phyloP scores from a whole-genome alignment of 805 yeast species.

The Jamesozyma rosinii region DNA sequence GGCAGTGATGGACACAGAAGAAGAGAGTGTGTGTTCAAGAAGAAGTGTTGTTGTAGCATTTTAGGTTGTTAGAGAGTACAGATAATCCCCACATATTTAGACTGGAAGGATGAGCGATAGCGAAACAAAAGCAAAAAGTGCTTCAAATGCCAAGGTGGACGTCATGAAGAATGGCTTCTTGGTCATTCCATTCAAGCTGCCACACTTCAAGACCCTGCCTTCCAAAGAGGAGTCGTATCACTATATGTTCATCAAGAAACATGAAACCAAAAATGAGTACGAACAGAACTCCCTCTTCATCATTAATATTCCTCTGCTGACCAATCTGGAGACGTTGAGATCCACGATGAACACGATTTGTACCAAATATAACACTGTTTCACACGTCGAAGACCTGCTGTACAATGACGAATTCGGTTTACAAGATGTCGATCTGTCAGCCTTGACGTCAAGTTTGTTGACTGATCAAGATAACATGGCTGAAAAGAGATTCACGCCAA shows the following conservation, averaged over 20 bases:
- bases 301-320: slow-evolving; percentile 63
- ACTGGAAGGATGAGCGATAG: neutral
- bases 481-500: slow-evolving; percentile 45
- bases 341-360: slow-evolving; percentile 50
- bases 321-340: slow-evolving; percentile 45
- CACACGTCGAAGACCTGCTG: slow-evolving; percentile 47
- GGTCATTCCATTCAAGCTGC: slow-evolving; percentile 28
- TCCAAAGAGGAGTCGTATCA: slow-evolving; percentile 32
- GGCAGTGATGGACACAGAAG: too few relatives aligned
- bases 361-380: slow-evolving; percentile 36
- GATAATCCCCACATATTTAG: neutral
- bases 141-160: slow-evolving; percentile 6
- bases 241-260: slow-evolving; percentile 59
- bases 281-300: slow-evolving; percentile 55
- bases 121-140: neutral
- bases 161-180: slow-evolving; percentile 31
- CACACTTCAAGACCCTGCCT: slow-evolving; percentile 4
- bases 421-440: slow-evolving; percentile 43
- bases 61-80: neutral
- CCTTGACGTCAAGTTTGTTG: slow-evolving; percentile 49
- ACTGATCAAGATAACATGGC: slow-evolving; percentile 25
- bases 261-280: slow-evolving; percentile 37
- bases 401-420: slow-evolving; percentile 37
- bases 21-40: too few relatives aligned
- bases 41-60: too few relatives aligned